Percentiles rank a stretch among this genome's conserved stretches.
These are phyloP conservation scores for Pseudonectria buxi DNA, from an alignment of 2,329 filamentous ascomycete species.

Conservation along the genomic window DNA sequence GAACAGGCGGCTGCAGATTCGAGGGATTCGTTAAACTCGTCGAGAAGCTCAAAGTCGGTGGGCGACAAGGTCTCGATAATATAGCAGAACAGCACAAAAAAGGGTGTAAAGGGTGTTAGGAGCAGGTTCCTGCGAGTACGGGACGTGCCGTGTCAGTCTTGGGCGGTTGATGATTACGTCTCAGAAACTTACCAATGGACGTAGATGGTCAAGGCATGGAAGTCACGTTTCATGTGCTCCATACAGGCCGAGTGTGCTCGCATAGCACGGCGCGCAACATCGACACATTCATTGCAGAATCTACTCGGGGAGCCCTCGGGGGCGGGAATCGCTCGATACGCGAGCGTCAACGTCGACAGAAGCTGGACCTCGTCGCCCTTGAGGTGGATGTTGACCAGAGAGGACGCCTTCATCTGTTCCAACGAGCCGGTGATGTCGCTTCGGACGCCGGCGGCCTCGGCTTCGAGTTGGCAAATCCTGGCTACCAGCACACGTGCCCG, in stretches of 20 bases:
- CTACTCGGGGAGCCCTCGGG: conserved; percentile 34
- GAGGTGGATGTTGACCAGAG: conserved; percentile 37
- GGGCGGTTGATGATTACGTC: background rate
- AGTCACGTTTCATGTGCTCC: conserved; percentile 32
- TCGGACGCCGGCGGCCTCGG: conserved; percentile 28
- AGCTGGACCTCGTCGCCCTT: conserved; percentile 42
- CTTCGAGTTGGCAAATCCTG: conserved; percentile 31
- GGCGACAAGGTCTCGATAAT: conserved; percentile 47
- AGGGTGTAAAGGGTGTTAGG: conserved; percentile 52
- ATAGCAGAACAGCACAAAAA: conserved; percentile 53
- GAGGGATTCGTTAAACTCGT: conserved; percentile 51
- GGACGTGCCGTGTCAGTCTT: conserved; percentile 4
- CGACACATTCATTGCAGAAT: conserved; percentile 43
- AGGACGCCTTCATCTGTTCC: conserved; percentile 31
- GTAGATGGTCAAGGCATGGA: conserved; percentile 39
- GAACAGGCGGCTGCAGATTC: conserved; percentile 45
- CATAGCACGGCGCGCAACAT: conserved; percentile 43
- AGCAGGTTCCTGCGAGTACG: conserved; percentile 40
- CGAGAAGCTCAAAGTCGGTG: conserved; percentile 47
- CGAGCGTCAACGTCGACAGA: conserved; percentile 41
- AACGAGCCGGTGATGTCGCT: conserved; percentile 31
- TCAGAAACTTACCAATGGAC: conserved; percentile 41
- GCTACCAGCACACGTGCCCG: conserved; percentile 33
- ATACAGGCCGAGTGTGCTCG: conserved; percentile 39
- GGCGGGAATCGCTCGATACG: conserved; percentile 46